Percentiles rank a stretch among this genome's conserved stretches.
phyloP scores from a whole-genome alignment of 305 asterid species.

The Solanum chacoense region DNA sequence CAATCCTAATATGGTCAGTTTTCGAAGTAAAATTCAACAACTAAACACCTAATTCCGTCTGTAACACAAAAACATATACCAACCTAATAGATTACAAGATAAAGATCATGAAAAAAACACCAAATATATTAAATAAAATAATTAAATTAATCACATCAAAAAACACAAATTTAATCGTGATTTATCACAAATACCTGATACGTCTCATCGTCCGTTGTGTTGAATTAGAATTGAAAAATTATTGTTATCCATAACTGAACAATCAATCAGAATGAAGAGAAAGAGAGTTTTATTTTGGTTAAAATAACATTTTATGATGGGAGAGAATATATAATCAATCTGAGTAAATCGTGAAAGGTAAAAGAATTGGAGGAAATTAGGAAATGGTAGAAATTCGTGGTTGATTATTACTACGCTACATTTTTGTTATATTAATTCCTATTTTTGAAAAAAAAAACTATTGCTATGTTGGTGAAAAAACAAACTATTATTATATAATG shows the following conservation, averaged over 20 bases:
- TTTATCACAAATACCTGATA: no score
- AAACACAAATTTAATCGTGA: no score
- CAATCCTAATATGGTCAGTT: not conserved
- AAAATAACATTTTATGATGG: not conserved
- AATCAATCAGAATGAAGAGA: not conserved
- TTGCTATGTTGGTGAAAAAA: not conserved
- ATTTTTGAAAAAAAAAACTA: no score
- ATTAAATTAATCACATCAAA: not conserved
- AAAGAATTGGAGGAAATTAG: not conserved
- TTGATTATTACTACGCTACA: not conserved
- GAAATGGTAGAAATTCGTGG: not conserved
- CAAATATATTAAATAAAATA: no score
- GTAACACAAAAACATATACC: not conserved
- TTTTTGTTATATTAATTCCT: not conserved
- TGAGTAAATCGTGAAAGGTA: not conserved
- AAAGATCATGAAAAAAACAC: not conserved
- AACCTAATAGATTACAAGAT: not conserved
- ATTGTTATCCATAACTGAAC: not conserved
- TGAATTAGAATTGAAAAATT: not conserved
- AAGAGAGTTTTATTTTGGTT: not conserved
- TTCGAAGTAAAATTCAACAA: no score
- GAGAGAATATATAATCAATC: not conserved
- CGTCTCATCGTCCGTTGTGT: not conserved
- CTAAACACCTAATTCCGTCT: not conserved
- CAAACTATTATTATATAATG: not conserved